Conservation (phyloP, 805 yeast genomes). For the Cyberlindnera mrakii region DNA sequence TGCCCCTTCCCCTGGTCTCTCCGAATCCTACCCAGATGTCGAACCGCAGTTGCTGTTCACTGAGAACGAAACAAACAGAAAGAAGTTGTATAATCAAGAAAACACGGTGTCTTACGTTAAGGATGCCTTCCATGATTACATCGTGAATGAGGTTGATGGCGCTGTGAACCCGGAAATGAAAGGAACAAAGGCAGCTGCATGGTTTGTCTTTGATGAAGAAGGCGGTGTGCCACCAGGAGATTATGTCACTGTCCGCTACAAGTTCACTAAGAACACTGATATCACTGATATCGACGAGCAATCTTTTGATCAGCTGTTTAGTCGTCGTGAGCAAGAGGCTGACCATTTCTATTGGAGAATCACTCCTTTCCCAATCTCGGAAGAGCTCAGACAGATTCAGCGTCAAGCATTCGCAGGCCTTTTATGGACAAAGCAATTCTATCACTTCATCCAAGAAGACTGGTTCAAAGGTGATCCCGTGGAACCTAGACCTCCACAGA, state of each 20-base stretch:
- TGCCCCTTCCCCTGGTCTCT: conserved; percentile 78
- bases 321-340: conserved; percentile 76
- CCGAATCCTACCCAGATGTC: conserved; percentile 53
- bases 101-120: conserved; percentile 56
- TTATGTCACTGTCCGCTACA: conserved; percentile 78
- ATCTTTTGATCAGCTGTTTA: conserved; percentile 62
- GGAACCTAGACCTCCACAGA: conserved; percentile 68
- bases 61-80: conserved; percentile 79
- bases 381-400: conserved; percentile 74
- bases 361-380: conserved; percentile 77
- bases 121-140: conserved; percentile 86
- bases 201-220: conserved; percentile 69
- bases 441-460: conserved; percentile 76
- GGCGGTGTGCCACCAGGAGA: conserved; percentile 84
- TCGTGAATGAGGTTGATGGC: conserved; percentile 51
- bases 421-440: conserved; percentile 90
- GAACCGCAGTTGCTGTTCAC: conserved; percentile 78
- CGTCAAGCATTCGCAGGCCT: conserved; percentile 93
- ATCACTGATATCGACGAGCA: conserved; percentile 48
- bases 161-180: conserved; percentile 61
- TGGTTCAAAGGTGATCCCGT: conserved; percentile 89
- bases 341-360: conserved; percentile 89
- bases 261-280: conserved; percentile 40
- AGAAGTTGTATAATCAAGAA: conserved; percentile 54
- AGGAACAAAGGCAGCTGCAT: conserved; percentile 85